These are phyloP conservation scores for Mikania micrantha DNA, from an alignment of 129 eudicot genomes.

Conservation along the genomic window DNA sequence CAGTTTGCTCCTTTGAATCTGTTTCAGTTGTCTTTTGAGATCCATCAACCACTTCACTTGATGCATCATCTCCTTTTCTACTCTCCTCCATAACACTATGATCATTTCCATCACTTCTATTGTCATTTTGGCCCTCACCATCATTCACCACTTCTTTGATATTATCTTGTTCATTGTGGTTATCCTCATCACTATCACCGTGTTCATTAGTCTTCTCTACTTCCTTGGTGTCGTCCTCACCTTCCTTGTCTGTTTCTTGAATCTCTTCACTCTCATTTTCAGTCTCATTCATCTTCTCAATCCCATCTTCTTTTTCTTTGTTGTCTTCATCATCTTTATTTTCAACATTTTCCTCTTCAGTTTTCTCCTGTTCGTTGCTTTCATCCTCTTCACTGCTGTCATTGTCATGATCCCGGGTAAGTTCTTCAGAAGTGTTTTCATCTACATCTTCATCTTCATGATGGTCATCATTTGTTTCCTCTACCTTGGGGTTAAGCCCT, in stretches of 20 bases:
- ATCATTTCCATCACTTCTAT: conserved; percentile 30
- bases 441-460: conserved; percentile 50
- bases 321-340: conserved; percentile 18
- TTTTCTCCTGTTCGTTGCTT: conserved; percentile 25
- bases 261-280: conserved; percentile 37
- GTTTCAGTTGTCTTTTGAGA: conserved; percentile 28
- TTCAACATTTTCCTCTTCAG: conserved; percentile 26
- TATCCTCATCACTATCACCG: conserved; percentile 24
- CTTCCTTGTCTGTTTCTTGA: conserved; percentile 16
- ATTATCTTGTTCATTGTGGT: conserved; percentile 9
- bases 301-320: conserved; percentile 29
- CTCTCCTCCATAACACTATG: conserved; percentile 41
- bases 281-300: conserved; percentile 29
- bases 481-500: conserved; percentile 50
- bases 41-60: conserved; percentile 28
- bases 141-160: conserved; percentile 15
- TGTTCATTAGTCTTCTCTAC: conserved; percentile 15
- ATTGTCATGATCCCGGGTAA: conserved; percentile 32
- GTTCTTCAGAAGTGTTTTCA: conserved; percentile 46
- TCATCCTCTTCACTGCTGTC: conserved; percentile 30
- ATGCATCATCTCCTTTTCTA: conserved; percentile 34
- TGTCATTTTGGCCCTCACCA: conserved; percentile 11
- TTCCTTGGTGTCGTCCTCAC: conserved; percentile 14
- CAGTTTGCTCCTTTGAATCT: conserved; percentile 17
- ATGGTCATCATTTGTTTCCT: conserved; percentile 32